phyloP scores from a whole-genome alignment of 352 stramenopile species.

The Globisporangium carolinianum region DNA sequence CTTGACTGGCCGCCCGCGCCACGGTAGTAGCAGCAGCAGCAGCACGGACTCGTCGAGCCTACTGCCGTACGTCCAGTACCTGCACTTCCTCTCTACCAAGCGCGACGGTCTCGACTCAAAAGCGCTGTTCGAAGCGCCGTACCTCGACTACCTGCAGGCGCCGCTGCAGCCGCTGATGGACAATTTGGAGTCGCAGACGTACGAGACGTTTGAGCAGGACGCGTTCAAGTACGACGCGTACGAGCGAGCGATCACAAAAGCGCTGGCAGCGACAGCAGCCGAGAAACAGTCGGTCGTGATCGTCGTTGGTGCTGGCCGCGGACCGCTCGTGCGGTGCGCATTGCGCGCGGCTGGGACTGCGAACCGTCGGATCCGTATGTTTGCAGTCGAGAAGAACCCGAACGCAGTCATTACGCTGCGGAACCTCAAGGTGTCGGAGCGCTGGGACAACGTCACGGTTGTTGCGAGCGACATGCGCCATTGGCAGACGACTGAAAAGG shows the following conservation, averaged over 20 bases:
- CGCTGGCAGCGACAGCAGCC: conserved; percentile 46
- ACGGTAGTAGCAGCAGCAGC: conserved; percentile 23
- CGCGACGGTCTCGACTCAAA: conserved; percentile 59
- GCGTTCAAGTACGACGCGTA: conserved; percentile 98
- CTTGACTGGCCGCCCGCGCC: conserved; percentile 64
- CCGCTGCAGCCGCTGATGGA: conserved; percentile 97
- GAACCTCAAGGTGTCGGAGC: conserved; percentile 80
- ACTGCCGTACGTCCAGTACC: conserved; percentile 91
- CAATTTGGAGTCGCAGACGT: conserved; percentile 98
- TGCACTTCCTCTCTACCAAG: conserved; percentile 89
- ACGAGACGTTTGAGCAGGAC: conserved; percentile 98
- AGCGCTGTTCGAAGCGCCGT: conserved; percentile 88
- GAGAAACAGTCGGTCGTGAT: conserved; percentile 79
- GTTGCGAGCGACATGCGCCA: conserved; percentile 82
- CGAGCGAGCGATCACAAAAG: conserved; percentile 88
- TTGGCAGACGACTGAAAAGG: conserved; percentile 69
- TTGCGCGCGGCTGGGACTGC: conserved; percentile 63
- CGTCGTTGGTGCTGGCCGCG: conserved; percentile 93
- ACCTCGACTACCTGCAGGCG: conserved; percentile 95
- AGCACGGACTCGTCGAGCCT: conserved; percentile 18
- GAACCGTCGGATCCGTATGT: conserved; percentile 81
- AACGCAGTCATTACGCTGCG: conserved; percentile 95
- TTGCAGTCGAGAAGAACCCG: conserved; percentile 98
- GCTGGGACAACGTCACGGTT: conserved; percentile 84
- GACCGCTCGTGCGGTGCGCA: conserved; percentile 90